Base-by-base conservation (phyloP, 805 yeast species). In the Clavispora phyllophila region DNA sequence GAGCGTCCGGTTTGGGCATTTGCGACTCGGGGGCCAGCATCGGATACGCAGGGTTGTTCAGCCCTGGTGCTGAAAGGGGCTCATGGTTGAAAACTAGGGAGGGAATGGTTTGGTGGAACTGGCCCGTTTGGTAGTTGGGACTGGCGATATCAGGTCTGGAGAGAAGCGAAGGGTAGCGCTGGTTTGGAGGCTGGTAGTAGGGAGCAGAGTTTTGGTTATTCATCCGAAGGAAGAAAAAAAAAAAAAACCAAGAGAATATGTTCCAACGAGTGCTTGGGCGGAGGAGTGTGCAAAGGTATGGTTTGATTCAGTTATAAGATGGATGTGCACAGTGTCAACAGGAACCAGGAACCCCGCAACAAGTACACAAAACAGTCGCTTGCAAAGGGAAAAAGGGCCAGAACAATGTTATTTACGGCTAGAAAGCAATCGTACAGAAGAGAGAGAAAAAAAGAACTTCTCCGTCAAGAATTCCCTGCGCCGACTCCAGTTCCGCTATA, bases 71-170 rank as follows among this genome's bases (percentile, higher is more conserved):
- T 3, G 34, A 19, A 19, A 5, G 31, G 12, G 10, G 33, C 3
- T 29, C 33, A 29, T 29, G 41, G 24, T 14, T 39, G 34, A 33
- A 29, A 22, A 39, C 42, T 5, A 39, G 28, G n/a, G 42, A 25
- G 2, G 42, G 42, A 7, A 39, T 39, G 3, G 41, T 27, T 10
- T 39, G 41, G 22, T 22, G 41, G 17, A 38, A 17, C 5, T 29
- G 20, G 20, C 20, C 20, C 20, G 33, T 8, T 7, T 29, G 33
- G 20, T 29, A 29, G 20, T 29, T 29, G 19, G 19, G n/a, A 29
- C 12, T 9, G 12, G 20, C 33, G 17, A 27, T n/a, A 29, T 29
- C 33, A 4, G 33, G 18, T 29, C 33, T 29, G 14, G 33, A 9
- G 10, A 29, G 4, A 8, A 29, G 20, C 1, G 33, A 15, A 8